Percentiles rank a stretch among this genome's conserved stretches.
Conservation (phyloP, 345 rosid genomes). For the Melaleuca alternifolia region DNA sequence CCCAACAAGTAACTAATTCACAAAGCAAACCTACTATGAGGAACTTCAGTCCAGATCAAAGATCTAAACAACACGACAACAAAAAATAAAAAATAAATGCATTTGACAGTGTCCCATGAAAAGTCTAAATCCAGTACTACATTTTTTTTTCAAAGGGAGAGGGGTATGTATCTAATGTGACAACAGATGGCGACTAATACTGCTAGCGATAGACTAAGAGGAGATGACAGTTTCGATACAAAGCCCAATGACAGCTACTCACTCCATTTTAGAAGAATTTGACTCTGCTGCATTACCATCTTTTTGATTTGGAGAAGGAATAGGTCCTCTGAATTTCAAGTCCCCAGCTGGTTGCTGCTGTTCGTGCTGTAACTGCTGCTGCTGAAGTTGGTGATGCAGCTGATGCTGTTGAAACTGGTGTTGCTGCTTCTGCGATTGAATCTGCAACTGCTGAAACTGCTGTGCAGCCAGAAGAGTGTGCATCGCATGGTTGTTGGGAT, state of each 20-base stretch:
- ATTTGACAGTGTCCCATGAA: neutral
- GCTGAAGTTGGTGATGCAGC: constrained; percentile 2
- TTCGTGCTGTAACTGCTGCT: constrained; percentile 27
- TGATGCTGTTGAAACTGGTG: constrained; percentile 4
- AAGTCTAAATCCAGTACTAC: neutral
- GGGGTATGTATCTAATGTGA: neutral
- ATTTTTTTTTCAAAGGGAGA: neutral
- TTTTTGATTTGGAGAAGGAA: constrained; percentile 26
- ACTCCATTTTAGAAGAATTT: constrained; percentile 15
- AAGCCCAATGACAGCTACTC: constrained; percentile 2
- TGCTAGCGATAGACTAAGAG: neutral
- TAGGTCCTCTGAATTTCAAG: constrained; percentile 8
- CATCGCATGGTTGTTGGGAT: constrained; percentile 61
- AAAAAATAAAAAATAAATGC: neutral
- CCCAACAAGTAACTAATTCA: neutral
- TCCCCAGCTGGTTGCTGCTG: constrained; percentile 35
- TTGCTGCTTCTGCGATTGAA: constrained; percentile 89
- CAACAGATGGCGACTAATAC: neutral
- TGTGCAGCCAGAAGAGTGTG: constrained; percentile 71
- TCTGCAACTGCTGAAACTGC: constrained; percentile 94
- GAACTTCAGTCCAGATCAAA: neutral
- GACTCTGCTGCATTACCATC: constrained; percentile 29
- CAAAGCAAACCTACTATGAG: neutral
- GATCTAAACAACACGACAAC: neutral
- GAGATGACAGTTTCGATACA: neutral